These are phyloP conservation scores for Yamadazyma sp. DNA, from an alignment of 1,139 yeast genomes.

Conservation along the genomic window DNA sequence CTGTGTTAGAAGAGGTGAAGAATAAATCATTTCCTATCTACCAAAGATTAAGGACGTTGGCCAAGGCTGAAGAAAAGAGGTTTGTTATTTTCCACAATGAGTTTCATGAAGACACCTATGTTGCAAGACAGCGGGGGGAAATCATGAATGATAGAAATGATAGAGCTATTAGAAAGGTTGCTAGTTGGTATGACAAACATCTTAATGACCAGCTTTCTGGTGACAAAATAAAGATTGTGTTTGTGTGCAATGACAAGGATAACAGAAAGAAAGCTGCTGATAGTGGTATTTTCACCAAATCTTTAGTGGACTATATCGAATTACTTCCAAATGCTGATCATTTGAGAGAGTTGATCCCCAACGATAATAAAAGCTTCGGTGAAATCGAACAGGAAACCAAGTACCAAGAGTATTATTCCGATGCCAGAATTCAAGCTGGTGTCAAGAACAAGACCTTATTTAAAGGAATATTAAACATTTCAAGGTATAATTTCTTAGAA, in stretches of 20 bases:
- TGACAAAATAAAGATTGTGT: conserved; percentile 50
- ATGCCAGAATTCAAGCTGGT: conserved; percentile 87
- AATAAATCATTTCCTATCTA: conserved; percentile 87
- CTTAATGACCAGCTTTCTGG: conserved; percentile 37
- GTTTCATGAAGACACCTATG: conserved; percentile 71
- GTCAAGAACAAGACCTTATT: conserved; percentile 81
- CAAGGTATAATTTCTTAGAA: conserved; percentile 85
- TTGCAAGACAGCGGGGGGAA: conserved; percentile 64
- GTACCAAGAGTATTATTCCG: conserved; percentile 77
- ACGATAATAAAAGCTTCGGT: conserved; percentile 28
- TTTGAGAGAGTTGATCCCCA: conserved; percentile 78
- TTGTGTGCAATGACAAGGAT: conserved; percentile 76
- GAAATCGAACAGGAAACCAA: conserved; percentile 46
- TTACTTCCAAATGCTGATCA: conserved; percentile 72
- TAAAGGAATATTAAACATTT: conserved; percentile 80
- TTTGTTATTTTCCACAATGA: conserved; percentile 94
- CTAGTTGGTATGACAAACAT: conserved; percentile 72
- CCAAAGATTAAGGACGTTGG: conserved; percentile 74
- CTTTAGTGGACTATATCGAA: conserved; percentile 68
- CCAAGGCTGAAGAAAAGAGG: conserved; percentile 77
- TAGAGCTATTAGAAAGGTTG: conserved; percentile 78
- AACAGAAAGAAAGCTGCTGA: conserved; percentile 59
- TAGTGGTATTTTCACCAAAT: conserved; percentile 55
- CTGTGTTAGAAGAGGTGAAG: conserved; percentile 90
- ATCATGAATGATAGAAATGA: conserved; percentile 89